A percentile compares a stretch with the other conserved stretches of the same genome.
phyloP scores from a whole-genome alignment of 768 basidiomycete genomes.

The Exidia glandulosa region DNA sequence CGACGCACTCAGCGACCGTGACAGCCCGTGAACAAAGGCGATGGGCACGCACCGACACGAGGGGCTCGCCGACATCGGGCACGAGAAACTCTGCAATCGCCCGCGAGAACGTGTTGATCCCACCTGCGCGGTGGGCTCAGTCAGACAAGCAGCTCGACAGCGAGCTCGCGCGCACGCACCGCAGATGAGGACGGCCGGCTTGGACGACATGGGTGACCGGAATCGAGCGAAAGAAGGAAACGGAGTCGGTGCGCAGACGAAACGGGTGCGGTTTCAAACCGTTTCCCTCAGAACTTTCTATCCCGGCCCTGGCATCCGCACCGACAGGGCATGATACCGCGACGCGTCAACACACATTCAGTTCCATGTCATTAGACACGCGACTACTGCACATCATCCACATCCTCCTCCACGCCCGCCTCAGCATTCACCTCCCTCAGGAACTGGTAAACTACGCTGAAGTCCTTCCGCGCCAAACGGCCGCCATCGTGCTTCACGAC shows the following conservation, averaged over 20 bases:
- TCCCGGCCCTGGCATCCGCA: too few relatives aligned
- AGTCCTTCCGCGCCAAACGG: slow-evolving; percentile 53
- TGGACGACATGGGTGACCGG: slow-evolving; percentile 27
- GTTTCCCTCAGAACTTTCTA: too few relatives aligned
- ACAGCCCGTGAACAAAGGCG: neutral
- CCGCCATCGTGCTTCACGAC: slow-evolving; percentile 45
- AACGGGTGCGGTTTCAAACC: neutral
- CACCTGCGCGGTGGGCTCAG: slow-evolving; percentile 35
- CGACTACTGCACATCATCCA: too few relatives aligned
- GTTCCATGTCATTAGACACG: too few relatives aligned
- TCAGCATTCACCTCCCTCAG: slow-evolving; percentile 18
- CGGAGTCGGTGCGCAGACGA: neutral
- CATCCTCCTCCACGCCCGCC: neutral
- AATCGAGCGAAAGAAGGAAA: slow-evolving; percentile 2
- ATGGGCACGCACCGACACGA: slow-evolving; percentile 52
- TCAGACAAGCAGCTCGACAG: neutral
- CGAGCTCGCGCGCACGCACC: slow-evolving; percentile 33
- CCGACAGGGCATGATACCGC: too few relatives aligned
- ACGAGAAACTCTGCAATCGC: slow-evolving; percentile 58
- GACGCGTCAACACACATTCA: too few relatives aligned
- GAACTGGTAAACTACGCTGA: slow-evolving; percentile 69
- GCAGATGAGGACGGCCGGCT: slow-evolving; percentile 64
- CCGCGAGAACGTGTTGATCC: slow-evolving; percentile 69
- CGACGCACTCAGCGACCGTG: neutral
- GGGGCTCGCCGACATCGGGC: slow-evolving; percentile 51